Base-by-base conservation (phyloP, 345 rosid species). In the Aurinia saxatilis region DNA sequence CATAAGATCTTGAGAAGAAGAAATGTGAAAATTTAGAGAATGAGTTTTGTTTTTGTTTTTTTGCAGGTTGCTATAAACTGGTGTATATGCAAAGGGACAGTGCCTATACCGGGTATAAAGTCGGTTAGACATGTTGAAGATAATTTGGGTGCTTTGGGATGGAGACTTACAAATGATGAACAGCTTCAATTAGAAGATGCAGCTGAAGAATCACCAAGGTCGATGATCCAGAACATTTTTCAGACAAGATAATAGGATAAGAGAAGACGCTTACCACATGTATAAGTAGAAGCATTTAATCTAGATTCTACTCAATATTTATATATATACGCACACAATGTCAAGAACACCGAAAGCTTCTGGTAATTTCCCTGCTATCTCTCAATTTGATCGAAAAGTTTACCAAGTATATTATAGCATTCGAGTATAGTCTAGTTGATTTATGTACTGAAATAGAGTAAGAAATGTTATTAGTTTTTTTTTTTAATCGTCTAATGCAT, bases 91-190 rank as follows among this genome's bases (percentile, higher is more conserved):
- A 85, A 86, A 60, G 96, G 95, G 18, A 68, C 95, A 12, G 78
- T 92, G 25, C 98, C 96, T 0, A 92, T 92, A 68, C 98, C 96
- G 2, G 96, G 96, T 37, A 83, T 92, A 7, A 89, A 89, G 78
- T 73, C 86, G 1, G 77, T 85, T 2, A 79, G 72, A 66, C 90
- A 87, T 76, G 93, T 78, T 6, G 76, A 83, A 68, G 96, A 89
- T 54, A 92, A 92, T 70, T 30, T 92, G 79, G 96, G 96, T 14
- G 95, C 98, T 11, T 49, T 92, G 7, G 85, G 95, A 41, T 85
- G 95, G 96, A 73, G 77, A 7, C 85, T 87, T 19, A 82, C 79
- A 57, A 76, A 77, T 9, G 80, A 76, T 27, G 96, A 89, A 62
- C 66, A 86, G 74, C 84, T 85, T 72, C 89, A 77, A 62, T 63